These are phyloP conservation scores for Cyberlindnera lachancei DNA, from an alignment of 805 yeast genomes.

Conservation along the genomic window DNA sequence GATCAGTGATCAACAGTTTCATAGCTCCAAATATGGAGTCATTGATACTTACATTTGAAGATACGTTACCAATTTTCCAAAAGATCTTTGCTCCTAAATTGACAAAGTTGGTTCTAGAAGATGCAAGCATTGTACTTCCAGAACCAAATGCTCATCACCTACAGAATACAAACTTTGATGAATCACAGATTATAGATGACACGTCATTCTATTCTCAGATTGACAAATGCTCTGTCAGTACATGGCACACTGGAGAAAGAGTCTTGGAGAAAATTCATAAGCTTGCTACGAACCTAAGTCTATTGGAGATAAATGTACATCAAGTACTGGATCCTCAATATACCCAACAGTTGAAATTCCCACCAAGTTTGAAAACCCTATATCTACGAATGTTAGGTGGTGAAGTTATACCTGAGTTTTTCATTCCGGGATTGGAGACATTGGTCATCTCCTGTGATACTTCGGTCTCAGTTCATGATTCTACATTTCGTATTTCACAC, in stretches of 20 bases:
- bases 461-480: neutral
- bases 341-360: constrained; percentile 1
- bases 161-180: too few relatives aligned
- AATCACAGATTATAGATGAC: neutral
- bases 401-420: constrained; percentile 4
- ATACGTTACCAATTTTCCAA: too few relatives aligned
- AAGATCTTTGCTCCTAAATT: too few relatives aligned
- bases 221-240: neutral
- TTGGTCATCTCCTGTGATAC: constrained; percentile 1
- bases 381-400: constrained; percentile 2
- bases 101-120: too few relatives aligned
- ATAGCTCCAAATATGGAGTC: too few relatives aligned
- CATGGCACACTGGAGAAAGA: constrained; percentile 1
- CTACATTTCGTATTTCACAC: neutral
- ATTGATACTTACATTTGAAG: too few relatives aligned
- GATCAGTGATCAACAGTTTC: too few relatives aligned
- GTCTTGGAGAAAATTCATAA: neutral
- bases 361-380: constrained; percentile 1
- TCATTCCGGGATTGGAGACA: constrained; percentile 3
- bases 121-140: too few relatives aligned
- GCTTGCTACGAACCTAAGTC: neutral
- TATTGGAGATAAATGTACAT: neutral
- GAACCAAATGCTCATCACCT: too few relatives aligned
- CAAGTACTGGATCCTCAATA: neutral
- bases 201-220: neutral